phyloP scores from a whole-genome alignment of 2,329 filamentous ascomycete species.

The Penicillium sclerotigenum region DNA sequence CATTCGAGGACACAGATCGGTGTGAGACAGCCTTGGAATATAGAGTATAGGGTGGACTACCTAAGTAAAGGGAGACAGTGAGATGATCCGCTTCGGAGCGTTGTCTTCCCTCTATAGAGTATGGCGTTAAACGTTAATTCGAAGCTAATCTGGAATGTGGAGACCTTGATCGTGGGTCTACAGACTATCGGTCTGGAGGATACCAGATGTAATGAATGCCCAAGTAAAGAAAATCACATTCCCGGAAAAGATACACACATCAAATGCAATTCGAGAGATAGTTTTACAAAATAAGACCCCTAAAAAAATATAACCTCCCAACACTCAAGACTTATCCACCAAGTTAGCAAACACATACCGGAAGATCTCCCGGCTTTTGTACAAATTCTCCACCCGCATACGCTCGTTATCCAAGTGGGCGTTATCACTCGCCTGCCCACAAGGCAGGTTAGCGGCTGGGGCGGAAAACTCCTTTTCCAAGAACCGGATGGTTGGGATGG shows the following conservation, averaged over 20 bases:
- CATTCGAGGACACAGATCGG: neutral
- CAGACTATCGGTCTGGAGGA: neutral
- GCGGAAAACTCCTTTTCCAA: constrained; percentile 91
- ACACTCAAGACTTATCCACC: constrained; percentile 32
- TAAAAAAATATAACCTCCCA: neutral
- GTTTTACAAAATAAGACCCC: constrained; percentile 1
- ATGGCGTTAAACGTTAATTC: neutral
- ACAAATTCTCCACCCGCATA: constrained; percentile 79
- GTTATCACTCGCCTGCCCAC: constrained; percentile 88
- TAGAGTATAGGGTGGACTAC: neutral
- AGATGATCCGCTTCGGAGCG: neutral
- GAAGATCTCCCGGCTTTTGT: constrained; percentile 91
- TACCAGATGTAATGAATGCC: neutral
- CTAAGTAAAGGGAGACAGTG: neutral
- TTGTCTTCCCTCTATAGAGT: neutral
- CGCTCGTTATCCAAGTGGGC: constrained; percentile 95
- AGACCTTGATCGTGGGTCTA: neutral
- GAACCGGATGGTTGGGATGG: constrained; percentile 90
- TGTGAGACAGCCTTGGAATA: neutral
- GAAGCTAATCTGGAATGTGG: neutral
- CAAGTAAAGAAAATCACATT: neutral
- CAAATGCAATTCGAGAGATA: neutral
- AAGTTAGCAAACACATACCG: constrained; percentile 75
- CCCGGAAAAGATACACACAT: neutral
- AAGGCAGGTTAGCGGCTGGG: constrained; percentile 87